Percentiles rank a stretch among this genome's conserved stretches.
phyloP scores from a whole-genome alignment of 106 monocot genomes.

The Phalaenopsis aphrodite region DNA sequence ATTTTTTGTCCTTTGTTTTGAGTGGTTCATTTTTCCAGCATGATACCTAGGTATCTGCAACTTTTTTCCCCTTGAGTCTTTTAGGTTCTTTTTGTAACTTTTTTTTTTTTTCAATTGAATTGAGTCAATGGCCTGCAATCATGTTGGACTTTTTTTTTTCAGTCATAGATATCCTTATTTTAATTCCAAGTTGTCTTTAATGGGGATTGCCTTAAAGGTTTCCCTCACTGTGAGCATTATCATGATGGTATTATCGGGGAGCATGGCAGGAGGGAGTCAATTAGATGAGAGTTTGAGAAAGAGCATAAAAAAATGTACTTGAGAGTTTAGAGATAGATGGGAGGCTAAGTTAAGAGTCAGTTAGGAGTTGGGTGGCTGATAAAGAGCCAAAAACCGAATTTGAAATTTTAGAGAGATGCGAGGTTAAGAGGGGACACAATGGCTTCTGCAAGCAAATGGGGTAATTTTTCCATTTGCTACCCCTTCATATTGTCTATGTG shows the following conservation, averaged over 20 bases:
- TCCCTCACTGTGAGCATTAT: neutral
- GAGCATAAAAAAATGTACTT: neutral
- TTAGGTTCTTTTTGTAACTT: neutral
- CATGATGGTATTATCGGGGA: neutral
- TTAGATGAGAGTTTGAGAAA: neutral
- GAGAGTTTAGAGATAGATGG: neutral
- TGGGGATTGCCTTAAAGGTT: neutral
- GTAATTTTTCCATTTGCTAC: no score
- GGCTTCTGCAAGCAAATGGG: no score
- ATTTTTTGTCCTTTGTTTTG: neutral
- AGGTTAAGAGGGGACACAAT: neutral
- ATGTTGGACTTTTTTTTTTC: neutral
- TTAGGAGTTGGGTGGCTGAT: no score
- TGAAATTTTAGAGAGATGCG: no score
- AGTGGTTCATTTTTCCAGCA: neutral
- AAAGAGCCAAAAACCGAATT: no score
- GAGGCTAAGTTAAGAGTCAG: neutral
- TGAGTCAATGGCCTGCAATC: neutral
- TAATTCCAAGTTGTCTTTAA: neutral
- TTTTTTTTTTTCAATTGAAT: neutral
- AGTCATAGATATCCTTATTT: neutral
- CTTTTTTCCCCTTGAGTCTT: neutral
- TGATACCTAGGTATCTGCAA: neutral
- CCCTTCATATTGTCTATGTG: no score
- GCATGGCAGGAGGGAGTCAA: neutral